Base-by-base conservation (phyloP, 2,329 filamentous ascomycete species). In the Furcasterigmium furcatum region DNA sequence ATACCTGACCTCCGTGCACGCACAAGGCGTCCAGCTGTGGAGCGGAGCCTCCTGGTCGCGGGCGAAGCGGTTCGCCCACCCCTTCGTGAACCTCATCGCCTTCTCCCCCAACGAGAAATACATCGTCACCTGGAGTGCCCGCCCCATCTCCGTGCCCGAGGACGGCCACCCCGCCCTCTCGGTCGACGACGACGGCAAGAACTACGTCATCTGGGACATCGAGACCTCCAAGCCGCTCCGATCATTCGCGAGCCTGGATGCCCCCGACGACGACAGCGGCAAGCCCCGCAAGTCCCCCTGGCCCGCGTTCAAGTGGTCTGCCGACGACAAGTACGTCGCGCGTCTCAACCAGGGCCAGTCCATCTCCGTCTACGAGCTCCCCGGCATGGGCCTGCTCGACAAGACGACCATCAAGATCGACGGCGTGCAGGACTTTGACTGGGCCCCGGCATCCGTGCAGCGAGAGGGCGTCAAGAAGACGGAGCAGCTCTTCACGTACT, bases 301-400 rank as follows among this genome's bases (percentile, higher is more conserved):
- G 94, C 94, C 94, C 20, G 91, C 92, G 3, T 99, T 99, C 83
- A 99, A 99, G 75, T 99, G 94, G 94, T 97, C 94, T 24, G 77
- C 94, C 4, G 94, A 99, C 63, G 91, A 96, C 71, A 94, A 95
- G 68, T 99, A 96, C 65, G 91, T 97, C 51, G 94, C 94, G 19
- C 85, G 94, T 52, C 84, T 97, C 74, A 90, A 84, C 51, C 91
- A 90, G 54, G 88, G 87, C 54, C 82, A 91, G 56, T 90, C 88
- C 45, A 95, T 99, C 61, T 94, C 89, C 43, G 82, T 96, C 58
- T 96, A 95, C 67, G 90, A 96, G 67, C 74, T 91, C 13, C 91
- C 91, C 35, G 80, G 85, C 60, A 96, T 96, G 91, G 88, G 87
- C 63, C 79, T 95, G 39, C 77, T 96, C 50, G 89, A 92, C 68